Evolutionary conservation across 257 asterid species (phyloP).

Genomic region (Rauvolfia tetraphylla): DNA sequence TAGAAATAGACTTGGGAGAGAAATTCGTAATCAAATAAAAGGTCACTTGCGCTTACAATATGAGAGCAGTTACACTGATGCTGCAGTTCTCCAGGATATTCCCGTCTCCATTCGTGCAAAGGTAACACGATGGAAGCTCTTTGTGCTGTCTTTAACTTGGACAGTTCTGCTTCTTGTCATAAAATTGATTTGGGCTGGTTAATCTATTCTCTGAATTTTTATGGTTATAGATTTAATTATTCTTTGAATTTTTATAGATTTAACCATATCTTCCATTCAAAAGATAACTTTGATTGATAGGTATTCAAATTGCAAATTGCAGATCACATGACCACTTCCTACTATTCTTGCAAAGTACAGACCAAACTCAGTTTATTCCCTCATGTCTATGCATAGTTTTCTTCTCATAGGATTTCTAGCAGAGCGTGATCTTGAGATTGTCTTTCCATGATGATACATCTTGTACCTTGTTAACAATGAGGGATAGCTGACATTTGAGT

Average conservation of each 20-base stretch:
- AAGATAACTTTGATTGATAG: not conserved
- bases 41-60: constrained; percentile 88
- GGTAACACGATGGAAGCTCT: constrained; percentile 35
- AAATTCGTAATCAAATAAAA: constrained; percentile 73
- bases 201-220: not conserved
- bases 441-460: constrained; percentile 1
- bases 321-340: not conserved
- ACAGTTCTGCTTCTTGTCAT: not conserved
- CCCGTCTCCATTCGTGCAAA: constrained; percentile 87
- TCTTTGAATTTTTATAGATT: not conserved
- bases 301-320: not conserved
- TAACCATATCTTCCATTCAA: not conserved
- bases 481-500: not conserved
- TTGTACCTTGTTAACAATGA: not conserved
- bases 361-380: not conserved
- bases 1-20: constrained; percentile 68
- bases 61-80: constrained; percentile 80
- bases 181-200: not conserved
- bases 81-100: constrained; percentile 74
- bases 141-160: not conserved
- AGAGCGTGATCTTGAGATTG: not conserved
- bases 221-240: not conserved
- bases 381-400: not conserved
- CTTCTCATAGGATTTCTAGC: not conserved
- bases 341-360: not conserved